Base-by-base conservation (phyloP, 257 asterid genomes). In the Rubia yunnanensis region DNA sequence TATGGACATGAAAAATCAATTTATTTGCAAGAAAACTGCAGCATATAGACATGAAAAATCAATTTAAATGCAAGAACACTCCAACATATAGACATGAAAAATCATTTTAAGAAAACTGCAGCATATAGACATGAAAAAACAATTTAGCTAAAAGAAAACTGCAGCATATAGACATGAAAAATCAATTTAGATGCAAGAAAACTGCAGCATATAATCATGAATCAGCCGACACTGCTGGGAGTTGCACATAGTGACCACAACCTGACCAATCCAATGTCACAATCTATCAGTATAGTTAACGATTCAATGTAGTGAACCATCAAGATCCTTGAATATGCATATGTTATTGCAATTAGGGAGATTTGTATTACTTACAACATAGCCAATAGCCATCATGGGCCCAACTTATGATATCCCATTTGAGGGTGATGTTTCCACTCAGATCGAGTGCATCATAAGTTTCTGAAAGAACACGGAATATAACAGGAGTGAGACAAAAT, bases 391-490 rank as follows among this genome's bases (percentile, higher is more conserved):
- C 53, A 30, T 87, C 96, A 0, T 95, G 80, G 5, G 96, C 77
- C 98, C 96, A 92, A 60, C 46, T 70, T 70, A 87, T 78, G 58
- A 90, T 34, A 74, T 90, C 95, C 92, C 94, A 87, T 78, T 87
- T 87, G 23, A 88, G 77, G 52, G 96, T 87, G 79, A 90, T 81
- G 74, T 88, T 88, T 32, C 97, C 95, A 67, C 82, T 82, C 24
- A 96, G 97, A 78, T 90, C 96, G 60, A 88, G 94, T 10, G 97
- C 81, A 65, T 90, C 97, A 66, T 82, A 90, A 63, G 97, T 92
- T 66, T 87, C 96, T 90, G 83, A 55, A 70, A 60, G 24, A 32
- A 56, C 52, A n/a, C 30, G 63, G 41, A 27, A 70, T 41, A 44
- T 0, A 14, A 57, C 27, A 49, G 31, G 31, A 68, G 23, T 24